A percentile compares a stretch with the other conserved stretches of the same genome.
Evolutionary conservation across 306 rosid genomes (phyloP).

Genomic region (Potentilla sterilis): DNA sequence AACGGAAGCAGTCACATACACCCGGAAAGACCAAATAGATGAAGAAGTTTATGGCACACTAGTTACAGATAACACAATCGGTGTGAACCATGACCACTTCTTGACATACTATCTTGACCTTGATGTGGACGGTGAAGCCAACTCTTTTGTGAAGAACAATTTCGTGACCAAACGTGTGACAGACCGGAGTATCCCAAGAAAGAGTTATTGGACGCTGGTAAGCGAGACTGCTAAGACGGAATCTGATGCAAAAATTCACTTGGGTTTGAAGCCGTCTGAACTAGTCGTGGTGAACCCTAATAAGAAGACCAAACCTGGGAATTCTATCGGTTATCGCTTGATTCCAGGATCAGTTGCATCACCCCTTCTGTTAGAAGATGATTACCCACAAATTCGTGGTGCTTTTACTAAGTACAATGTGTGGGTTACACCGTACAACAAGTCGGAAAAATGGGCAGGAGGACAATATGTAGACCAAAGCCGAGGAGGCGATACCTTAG

Average conservation of each 20-base stretch:
- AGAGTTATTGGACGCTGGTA: constrained; percentile 51
- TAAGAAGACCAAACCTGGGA: constrained; percentile 34
- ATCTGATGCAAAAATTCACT: constrained; percentile 37
- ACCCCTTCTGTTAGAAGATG: constrained; percentile 45
- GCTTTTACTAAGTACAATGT: constrained; percentile 53
- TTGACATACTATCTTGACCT: constrained; percentile 17
- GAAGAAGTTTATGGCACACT: constrained; percentile 15
- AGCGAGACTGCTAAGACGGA: constrained; percentile 34
- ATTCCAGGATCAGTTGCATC: constrained; percentile 31
- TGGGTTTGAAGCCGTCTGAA: constrained; percentile 31
- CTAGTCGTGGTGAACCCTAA: constrained; percentile 31
- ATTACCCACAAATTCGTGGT: constrained; percentile 53
- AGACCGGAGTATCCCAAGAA: constrained; percentile 28
- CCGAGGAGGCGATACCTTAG: constrained; percentile 57
- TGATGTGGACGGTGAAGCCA: constrained; percentile 12
- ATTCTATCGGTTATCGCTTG: constrained; percentile 48
- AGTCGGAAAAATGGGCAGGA: constrained; percentile 61
- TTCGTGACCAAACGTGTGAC: neutral
- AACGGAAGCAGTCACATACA: neutral
- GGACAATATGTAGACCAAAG: constrained; percentile 49
- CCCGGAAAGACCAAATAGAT: neutral
- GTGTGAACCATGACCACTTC: constrained; percentile 15
- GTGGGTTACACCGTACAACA: constrained; percentile 63
- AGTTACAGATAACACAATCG: constrained; percentile 10
- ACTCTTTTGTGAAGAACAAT: constrained; percentile 9